These are phyloP conservation scores for Articulospora tetracladia DNA, from an alignment of 495 filamentous ascomycete genomes.

Conservation along the genomic window DNA sequence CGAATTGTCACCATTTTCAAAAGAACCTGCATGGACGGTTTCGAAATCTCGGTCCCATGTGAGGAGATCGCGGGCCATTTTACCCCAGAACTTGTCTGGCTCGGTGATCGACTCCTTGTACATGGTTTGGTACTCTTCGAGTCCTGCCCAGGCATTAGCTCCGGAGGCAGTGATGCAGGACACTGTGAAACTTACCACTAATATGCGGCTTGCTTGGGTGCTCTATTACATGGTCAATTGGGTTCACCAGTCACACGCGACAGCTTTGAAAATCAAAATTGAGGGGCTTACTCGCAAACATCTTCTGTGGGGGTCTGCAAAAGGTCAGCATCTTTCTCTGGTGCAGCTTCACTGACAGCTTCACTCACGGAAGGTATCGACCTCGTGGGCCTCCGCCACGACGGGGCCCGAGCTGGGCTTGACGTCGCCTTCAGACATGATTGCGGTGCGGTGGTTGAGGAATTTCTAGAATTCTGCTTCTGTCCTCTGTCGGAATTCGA, in stretches of 20 bases:
- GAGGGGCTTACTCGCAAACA: conserved; percentile 55
- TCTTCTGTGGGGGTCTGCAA: conserved; percentile 51
- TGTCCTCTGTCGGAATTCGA: background rate
- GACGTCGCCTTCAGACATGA: conserved; percentile 63
- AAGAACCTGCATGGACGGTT: conserved; percentile 77
- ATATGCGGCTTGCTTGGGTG: conserved; percentile 57
- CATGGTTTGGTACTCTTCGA: conserved; percentile 87
- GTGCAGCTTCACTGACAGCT: background rate
- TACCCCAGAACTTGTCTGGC: conserved; percentile 88
- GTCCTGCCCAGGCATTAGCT: conserved; percentile 24
- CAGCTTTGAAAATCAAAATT: background rate
- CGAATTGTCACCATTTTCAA: conserved; percentile 77
- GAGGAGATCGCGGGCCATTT: conserved; percentile 80
- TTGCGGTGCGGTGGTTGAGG: conserved; percentile 24
- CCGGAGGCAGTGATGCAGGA: background rate
- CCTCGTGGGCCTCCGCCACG: conserved; percentile 80
- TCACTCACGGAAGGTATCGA: conserved; percentile 71
- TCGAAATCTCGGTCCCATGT: conserved; percentile 90
- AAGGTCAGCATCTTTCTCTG: conserved; percentile 9
- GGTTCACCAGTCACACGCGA: background rate
- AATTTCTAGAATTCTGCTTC: background rate
- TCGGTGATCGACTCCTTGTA: conserved; percentile 96
- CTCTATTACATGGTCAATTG: conserved; percentile 34
- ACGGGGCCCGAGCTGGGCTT: conserved; percentile 57
- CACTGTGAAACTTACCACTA: conserved; percentile 35